These are phyloP conservation scores for Arctium lappa DNA, from an alignment of 129 eudicot species.

Conservation along the genomic window DNA sequence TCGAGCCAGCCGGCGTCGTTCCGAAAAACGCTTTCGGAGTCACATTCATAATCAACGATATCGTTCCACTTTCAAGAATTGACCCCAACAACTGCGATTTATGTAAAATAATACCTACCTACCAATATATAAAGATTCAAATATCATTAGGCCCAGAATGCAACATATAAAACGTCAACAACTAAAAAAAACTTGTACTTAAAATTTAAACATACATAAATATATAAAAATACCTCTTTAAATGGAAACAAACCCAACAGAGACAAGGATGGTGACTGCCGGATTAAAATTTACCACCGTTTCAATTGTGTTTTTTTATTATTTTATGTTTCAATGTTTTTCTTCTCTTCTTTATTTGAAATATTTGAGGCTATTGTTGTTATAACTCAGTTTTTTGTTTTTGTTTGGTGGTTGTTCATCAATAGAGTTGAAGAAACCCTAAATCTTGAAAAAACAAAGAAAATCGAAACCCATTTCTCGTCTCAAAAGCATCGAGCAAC, in stretches of 20 bases:
- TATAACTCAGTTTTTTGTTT: too few relatives aligned
- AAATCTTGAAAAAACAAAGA: too few relatives aligned
- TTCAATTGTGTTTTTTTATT: too few relatives aligned
- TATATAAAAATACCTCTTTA: conserved; percentile 18
- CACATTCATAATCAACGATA: conserved; percentile 43
- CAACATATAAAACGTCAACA: not conserved
- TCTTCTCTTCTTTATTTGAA: too few relatives aligned
- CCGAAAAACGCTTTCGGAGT: conserved; percentile 53
- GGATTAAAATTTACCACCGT: conserved; percentile 38
- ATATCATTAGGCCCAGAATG: not conserved
- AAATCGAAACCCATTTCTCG: too few relatives aligned
- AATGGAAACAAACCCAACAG: conserved; percentile 14
- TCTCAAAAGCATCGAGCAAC: too few relatives aligned
- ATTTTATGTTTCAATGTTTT: too few relatives aligned
- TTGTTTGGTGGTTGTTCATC: too few relatives aligned
- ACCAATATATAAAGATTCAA: not conserved
- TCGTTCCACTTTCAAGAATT: conserved; percentile 54
- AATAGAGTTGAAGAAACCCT: too few relatives aligned
- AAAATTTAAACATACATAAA: not conserved
- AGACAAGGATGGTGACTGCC: conserved; percentile 49
- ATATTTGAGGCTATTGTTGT: too few relatives aligned
- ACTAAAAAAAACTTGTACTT: not conserved
- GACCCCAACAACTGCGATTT: conserved; percentile 57
- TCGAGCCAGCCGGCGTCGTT: conserved; percentile 55
- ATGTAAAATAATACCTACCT: conserved; percentile 52